Evolutionary conservation across 176 grass and related monocot species (phyloP).

Genomic region (Carex myosuroides): DNA sequence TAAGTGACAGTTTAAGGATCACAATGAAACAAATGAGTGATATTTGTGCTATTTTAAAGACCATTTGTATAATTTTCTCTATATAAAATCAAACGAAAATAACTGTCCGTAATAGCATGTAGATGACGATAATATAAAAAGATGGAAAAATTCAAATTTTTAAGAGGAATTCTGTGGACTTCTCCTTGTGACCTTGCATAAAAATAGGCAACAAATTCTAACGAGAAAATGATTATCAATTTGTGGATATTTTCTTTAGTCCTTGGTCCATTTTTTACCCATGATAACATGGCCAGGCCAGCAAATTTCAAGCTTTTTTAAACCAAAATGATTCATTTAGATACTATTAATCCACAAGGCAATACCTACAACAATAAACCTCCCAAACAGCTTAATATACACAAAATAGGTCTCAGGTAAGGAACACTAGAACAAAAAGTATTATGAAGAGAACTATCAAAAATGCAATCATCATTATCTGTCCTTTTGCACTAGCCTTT

Average conservation of each 20-base stretch:
- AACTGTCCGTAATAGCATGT: too few species aligned
- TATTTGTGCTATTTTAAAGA: too few species aligned
- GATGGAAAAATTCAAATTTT: too few species aligned
- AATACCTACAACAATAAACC: background rate
- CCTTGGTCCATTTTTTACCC: background rate
- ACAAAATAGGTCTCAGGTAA: conserved; percentile 42
- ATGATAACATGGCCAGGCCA: background rate
- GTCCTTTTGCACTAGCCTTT: conserved; percentile 71
- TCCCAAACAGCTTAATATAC: background rate
- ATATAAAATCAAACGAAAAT: too few species aligned
- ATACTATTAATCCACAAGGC: background rate
- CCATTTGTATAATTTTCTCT: too few species aligned
- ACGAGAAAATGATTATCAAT: background rate
- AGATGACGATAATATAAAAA: too few species aligned
- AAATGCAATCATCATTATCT: conserved; percentile 80
- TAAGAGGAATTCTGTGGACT: background rate
- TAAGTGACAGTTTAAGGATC: too few species aligned
- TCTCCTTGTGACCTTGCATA: background rate
- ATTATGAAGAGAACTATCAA: conserved; percentile 77
- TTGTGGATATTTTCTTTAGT: background rate
- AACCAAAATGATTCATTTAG: background rate
- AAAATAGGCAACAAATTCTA: background rate
- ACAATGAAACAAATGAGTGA: too few species aligned
- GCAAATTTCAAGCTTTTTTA: background rate
- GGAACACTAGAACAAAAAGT: conserved; percentile 90